phyloP scores from a whole-genome alignment of 2,329 filamentous ascomycete genomes.

The Calonectria ilicicola region DNA sequence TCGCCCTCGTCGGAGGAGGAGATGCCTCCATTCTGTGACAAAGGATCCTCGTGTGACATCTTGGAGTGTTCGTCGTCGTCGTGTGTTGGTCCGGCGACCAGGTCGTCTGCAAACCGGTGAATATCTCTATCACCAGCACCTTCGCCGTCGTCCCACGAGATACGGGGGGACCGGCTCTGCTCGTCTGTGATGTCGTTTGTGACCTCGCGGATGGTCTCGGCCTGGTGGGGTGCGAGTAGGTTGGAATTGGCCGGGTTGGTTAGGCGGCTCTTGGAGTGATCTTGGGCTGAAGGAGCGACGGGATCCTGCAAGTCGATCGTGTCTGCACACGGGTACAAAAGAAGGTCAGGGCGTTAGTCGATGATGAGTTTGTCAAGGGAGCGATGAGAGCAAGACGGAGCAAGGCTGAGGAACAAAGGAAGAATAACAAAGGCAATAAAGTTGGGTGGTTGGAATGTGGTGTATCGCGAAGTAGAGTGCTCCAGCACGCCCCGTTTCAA shows the following conservation, averaged over 20 bases:
- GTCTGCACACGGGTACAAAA: conserved; percentile 65
- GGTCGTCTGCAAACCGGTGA: conserved; percentile 60
- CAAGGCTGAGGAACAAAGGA: conserved; percentile 23
- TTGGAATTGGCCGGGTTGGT: conserved; percentile 59
- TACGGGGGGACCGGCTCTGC: conserved; percentile 71
- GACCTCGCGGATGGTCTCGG: conserved; percentile 84
- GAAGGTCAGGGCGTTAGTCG: conserved; percentile 34
- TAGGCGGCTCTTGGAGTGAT: conserved; percentile 66
- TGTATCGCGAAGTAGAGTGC: conserved; percentile 38
- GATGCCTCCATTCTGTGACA: conserved; percentile 71
- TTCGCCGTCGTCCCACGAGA: conserved; percentile 62
- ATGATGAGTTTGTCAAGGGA: conserved; percentile 17
- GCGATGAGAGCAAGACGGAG: conserved; percentile 2
- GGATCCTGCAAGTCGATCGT: conserved; percentile 95
- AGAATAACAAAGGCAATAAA: conserved; percentile 33
- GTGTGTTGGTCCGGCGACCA: conserved; percentile 53
- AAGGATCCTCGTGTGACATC: conserved; percentile 66
- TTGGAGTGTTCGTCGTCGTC: conserved; percentile 35
- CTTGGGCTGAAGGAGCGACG: conserved; percentile 84
- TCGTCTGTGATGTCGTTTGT: conserved; percentile 82
- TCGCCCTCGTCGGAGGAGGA: conserved; percentile 71
- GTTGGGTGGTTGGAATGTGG: conserved; percentile 40
- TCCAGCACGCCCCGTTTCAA: conserved; percentile 25
- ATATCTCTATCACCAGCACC: conserved; percentile 55
- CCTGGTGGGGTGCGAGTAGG: conserved; percentile 82